These are phyloP conservation scores for Ananas comosus DNA, from an alignment of 176 grass and related monocot genomes.

Conservation along the genomic window DNA sequence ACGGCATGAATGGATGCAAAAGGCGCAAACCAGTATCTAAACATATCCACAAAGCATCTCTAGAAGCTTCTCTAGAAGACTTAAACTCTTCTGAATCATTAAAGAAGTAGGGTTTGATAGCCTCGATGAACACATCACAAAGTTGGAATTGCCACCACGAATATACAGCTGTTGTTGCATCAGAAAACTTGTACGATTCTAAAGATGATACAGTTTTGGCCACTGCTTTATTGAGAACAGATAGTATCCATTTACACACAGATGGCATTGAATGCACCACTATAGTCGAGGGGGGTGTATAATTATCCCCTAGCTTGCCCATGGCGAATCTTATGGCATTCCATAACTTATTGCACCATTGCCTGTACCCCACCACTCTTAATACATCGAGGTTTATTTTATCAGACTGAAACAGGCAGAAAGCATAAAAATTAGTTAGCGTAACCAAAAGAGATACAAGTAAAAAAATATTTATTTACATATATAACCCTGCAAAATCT, in stretches of 20 bases:
- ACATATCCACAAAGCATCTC: conserved; percentile 70
- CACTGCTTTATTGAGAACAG: conserved; percentile 64
- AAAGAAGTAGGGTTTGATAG: conserved; percentile 74
- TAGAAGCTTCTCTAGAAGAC: conserved; percentile 53
- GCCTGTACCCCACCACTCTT: conserved; percentile 67
- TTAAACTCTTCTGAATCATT: conserved; percentile 54
- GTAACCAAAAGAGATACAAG: too few relatives aligned
- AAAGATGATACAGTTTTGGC: conserved; percentile 65
- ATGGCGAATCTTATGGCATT: conserved; percentile 88
- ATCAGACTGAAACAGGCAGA: conserved; percentile 29
- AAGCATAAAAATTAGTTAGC: background rate
- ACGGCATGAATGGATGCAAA: conserved; percentile 89
- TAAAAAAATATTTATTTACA: too few relatives aligned
- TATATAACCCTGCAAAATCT: too few relatives aligned
- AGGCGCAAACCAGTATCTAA: conserved; percentile 67
- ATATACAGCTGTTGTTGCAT: conserved; percentile 83
- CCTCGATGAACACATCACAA: conserved; percentile 90
- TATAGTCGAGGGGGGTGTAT: conserved; percentile 51
- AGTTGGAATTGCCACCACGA: conserved; percentile 89
- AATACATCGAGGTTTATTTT: conserved; percentile 93
- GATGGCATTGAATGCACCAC: conserved; percentile 45
- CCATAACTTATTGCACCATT: conserved; percentile 98
- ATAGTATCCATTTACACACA: conserved; percentile 90
- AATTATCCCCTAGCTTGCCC: conserved; percentile 71
- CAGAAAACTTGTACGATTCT: conserved; percentile 77